phyloP scores from a whole-genome alignment of 1,284 basidiomycete species.

The Ganoderma lucidum region DNA sequence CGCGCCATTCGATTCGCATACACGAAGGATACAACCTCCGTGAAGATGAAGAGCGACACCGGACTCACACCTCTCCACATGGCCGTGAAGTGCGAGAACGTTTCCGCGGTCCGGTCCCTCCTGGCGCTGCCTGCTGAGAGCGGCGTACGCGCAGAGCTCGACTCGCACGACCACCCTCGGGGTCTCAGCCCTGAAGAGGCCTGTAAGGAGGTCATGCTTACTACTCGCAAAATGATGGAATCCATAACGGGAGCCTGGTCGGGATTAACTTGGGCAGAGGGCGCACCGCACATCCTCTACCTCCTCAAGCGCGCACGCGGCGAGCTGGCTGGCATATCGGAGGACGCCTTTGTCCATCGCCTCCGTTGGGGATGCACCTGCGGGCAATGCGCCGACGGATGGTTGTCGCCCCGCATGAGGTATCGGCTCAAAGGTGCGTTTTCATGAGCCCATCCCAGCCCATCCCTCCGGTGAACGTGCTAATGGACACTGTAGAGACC shows the following conservation, averaged over 20 bases:
- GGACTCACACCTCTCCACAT: not conserved
- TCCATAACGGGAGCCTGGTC: not conserved
- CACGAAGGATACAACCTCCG: not conserved
- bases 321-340: constrained; percentile 11
- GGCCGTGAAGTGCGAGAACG: not conserved
- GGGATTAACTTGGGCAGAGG: not conserved
- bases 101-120: not conserved
- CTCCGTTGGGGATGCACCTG: constrained; percentile 33
- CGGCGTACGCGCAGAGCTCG: constrained; percentile 14
- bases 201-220: not conserved
- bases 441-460: not conserved
- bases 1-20: not conserved
- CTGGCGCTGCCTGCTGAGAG: constrained; percentile 11
- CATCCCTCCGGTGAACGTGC: not conserved
- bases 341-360: constrained; percentile 22
- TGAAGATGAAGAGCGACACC: not conserved
- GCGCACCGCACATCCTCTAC: constrained; percentile 15
- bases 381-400: constrained; percentile 29
- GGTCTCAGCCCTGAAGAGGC: constrained; percentile 10
- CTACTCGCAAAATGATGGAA: not conserved
- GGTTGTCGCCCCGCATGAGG: constrained; percentile 36
- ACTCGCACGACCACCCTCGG: constrained; percentile 12
- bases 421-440: constrained; percentile 14
- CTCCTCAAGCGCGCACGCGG: constrained; percentile 23
- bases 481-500: not conserved